Conservation (phyloP, 129 eudicot genomes). For the Kitagawia praeruptora region DNA sequence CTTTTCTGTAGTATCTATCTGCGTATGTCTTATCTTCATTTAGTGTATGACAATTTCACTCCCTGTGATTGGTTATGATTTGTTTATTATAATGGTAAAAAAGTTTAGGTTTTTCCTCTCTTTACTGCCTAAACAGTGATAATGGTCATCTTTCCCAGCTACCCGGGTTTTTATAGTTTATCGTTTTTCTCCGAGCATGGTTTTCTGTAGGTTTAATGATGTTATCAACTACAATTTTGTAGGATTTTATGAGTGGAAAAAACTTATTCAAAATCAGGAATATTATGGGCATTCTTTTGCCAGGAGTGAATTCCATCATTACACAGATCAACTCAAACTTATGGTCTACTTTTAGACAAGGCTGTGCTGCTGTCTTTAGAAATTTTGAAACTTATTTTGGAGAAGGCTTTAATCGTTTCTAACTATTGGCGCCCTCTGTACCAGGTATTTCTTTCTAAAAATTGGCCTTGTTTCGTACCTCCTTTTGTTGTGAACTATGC, state of each 20-base stretch:
- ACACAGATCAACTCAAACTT: constrained; percentile 71
- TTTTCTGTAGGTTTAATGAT: not conserved
- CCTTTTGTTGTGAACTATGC: not conserved
- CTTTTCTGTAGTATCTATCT: not conserved
- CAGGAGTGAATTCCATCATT: constrained; percentile 76
- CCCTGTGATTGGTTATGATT: not conserved
- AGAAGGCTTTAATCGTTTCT: constrained; percentile 66
- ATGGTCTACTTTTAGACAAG: constrained; percentile 79
- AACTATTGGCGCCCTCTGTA: constrained; percentile 91
- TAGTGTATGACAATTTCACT: not conserved
- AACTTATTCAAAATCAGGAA: constrained; percentile 75
- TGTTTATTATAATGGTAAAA: not conserved
- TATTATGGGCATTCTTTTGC: constrained; percentile 77
- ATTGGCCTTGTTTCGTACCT: not conserved
- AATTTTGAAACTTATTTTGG: constrained; percentile 64
- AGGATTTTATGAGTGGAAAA: constrained; percentile 99
- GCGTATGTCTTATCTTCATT: not conserved
- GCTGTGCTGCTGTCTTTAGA: constrained; percentile 72
- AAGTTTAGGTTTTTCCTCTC: not conserved
- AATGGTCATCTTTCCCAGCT: not conserved
- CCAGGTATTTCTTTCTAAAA: constrained; percentile 45
- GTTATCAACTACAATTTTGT: constrained; percentile 23
- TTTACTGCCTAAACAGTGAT: not conserved
- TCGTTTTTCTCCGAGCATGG: not conserved
- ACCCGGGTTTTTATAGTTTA: not conserved